These are phyloP conservation scores for Abrus pulchellus DNA, from an alignment of 306 rosid genomes.

Conservation along the genomic window DNA sequence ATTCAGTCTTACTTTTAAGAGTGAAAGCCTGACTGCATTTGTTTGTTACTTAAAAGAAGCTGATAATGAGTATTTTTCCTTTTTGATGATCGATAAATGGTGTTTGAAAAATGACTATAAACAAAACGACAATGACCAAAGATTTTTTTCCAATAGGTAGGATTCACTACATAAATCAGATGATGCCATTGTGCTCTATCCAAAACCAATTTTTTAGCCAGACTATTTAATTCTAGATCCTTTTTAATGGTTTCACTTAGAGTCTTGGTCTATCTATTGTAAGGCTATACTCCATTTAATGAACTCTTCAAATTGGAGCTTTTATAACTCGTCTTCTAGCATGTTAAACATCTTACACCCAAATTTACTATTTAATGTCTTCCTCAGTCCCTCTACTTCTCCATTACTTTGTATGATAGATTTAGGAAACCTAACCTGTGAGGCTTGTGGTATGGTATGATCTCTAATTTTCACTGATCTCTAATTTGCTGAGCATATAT, in stretches of 20 bases:
- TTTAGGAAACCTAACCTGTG: neutral
- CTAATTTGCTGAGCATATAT: neutral
- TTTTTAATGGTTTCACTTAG: neutral
- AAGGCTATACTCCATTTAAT: neutral
- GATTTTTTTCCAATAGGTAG: neutral
- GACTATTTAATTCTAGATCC: slow-evolving; percentile 10
- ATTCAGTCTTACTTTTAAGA: neutral
- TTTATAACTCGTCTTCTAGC: too few species aligned
- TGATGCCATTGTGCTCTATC: neutral
- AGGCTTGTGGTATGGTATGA: neutral
- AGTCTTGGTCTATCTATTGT: neutral
- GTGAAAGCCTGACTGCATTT: neutral
- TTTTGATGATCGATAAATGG: neutral
- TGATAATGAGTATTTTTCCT: neutral
- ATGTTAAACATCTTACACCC: too few species aligned
- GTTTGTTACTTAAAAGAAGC: neutral
- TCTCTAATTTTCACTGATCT: neutral
- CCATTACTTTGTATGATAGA: neutral
- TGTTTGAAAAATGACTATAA: slow-evolving; percentile 5
- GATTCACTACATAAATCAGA: neutral
- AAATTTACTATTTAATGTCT: neutral
- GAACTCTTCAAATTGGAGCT: too few species aligned
- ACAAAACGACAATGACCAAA: neutral
- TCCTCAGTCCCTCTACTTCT: neutral
- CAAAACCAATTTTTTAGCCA: slow-evolving; percentile 1